Evolutionary conservation across 2,329 filamentous ascomycete genomes (phyloP).

Genomic region (Exophiala sp.): DNA sequence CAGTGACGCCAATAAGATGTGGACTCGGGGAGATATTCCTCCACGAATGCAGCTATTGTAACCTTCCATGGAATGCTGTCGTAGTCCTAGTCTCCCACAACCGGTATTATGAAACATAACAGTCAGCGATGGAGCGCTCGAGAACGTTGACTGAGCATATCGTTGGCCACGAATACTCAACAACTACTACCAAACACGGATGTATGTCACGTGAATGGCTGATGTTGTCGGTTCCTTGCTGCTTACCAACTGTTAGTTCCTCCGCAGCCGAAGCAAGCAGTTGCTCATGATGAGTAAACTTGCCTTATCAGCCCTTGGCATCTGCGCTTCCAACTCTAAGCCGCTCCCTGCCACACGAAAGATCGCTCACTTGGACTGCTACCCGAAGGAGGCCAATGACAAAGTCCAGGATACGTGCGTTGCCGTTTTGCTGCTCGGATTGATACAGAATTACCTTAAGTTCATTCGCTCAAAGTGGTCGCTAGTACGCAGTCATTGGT

Average conservation of each 20-base stretch:
- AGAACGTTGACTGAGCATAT: too few species aligned
- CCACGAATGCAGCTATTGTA: too few species aligned
- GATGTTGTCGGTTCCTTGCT: background rate
- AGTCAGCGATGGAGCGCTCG: constrained; percentile 5
- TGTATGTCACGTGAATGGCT: background rate
- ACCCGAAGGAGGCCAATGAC: too few species aligned
- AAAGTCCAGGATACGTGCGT: too few species aligned
- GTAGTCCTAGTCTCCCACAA: background rate
- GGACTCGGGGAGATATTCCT: background rate
- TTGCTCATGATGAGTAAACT: constrained; percentile 1
- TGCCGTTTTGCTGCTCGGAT: too few species aligned
- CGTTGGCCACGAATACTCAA: background rate
- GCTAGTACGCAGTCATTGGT: too few species aligned
- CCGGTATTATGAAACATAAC: constrained; percentile 1
- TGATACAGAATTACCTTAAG: too few species aligned
- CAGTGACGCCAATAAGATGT: background rate
- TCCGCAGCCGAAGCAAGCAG: background rate
- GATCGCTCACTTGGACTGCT: too few species aligned
- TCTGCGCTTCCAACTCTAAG: too few species aligned
- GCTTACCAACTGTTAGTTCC: background rate
- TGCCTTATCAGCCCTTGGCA: background rate
- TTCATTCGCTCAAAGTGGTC: too few species aligned
- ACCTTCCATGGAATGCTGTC: too few species aligned
- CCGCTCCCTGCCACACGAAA: too few species aligned
- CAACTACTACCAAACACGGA: background rate